phyloP scores from a whole-genome alignment of 2,329 filamentous ascomycete species.

The Teratosphaeria epicoccoides region DNA sequence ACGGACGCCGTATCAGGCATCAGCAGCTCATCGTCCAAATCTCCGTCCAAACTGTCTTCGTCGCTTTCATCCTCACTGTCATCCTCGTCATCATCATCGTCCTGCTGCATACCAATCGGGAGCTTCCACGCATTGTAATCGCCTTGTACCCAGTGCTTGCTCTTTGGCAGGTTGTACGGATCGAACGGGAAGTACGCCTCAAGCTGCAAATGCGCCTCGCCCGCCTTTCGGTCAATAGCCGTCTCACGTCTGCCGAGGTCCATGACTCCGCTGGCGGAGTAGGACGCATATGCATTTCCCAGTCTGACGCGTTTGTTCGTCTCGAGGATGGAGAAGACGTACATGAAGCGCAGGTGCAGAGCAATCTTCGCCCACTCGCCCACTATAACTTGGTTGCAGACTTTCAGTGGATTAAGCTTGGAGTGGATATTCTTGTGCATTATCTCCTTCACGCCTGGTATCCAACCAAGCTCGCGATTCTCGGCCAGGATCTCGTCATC shows the following conservation, averaged over 20 bases:
- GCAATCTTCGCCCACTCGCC: constrained; percentile 83
- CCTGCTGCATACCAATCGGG: constrained; percentile 52
- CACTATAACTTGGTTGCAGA: constrained; percentile 84
- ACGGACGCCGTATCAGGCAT: constrained; percentile 12
- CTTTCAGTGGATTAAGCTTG: constrained; percentile 85
- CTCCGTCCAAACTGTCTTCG: constrained; percentile 9
- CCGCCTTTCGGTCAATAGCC: constrained; percentile 43
- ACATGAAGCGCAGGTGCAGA: constrained; percentile 76
- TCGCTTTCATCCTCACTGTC: constrained; percentile 32
- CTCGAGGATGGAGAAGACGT: constrained; percentile 78
- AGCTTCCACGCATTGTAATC: constrained; percentile 76
- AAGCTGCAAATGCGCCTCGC: constrained; percentile 72
- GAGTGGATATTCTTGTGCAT: constrained; percentile 72
- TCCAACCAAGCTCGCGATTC: constrained; percentile 68
- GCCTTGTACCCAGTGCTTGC: constrained; percentile 74
- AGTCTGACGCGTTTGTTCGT: constrained; percentile 84
- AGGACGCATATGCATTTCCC: constrained; percentile 48
- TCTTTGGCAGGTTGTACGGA: constrained; percentile 81
- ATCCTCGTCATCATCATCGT: constrained; percentile 42
- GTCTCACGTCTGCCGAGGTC: constrained; percentile 45
- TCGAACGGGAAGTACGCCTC: constrained; percentile 97
- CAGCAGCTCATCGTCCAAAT: constrained; percentile 12
- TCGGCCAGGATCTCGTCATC: constrained; percentile 49
- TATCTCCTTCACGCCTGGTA: constrained; percentile 60
- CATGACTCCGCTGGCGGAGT: constrained; percentile 43